These are phyloP conservation scores for Coprinellus aureogranulatus DNA, from an alignment of 768 basidiomycete species.

Conservation along the genomic window DNA sequence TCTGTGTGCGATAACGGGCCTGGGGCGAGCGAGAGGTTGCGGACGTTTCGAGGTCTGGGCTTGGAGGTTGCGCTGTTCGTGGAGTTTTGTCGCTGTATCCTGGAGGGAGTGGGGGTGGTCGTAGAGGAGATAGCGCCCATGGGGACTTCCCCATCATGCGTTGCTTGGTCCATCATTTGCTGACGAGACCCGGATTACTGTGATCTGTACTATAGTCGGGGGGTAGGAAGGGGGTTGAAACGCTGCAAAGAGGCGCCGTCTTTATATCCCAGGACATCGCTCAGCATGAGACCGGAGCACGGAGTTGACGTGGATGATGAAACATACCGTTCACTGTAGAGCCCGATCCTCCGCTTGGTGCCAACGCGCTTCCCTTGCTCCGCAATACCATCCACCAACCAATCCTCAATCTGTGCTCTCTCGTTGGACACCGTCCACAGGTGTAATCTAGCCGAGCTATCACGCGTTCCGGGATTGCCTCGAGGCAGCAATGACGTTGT, in stretches of 20 bases:
- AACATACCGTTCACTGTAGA: too few relatives aligned
- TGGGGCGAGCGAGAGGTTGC: neutral
- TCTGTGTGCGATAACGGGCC: neutral
- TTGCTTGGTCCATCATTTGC: neutral
- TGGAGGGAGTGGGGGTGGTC: neutral
- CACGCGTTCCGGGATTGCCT: too few relatives aligned
- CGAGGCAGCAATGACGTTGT: too few relatives aligned
- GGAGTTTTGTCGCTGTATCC: neutral
- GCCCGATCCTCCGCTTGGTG: too few relatives aligned
- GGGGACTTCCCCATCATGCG: neutral
- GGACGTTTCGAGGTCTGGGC: neutral
- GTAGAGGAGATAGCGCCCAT: neutral
- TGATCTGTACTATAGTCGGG: neutral
- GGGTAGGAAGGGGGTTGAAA: neutral
- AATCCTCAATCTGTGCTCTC: too few relatives aligned
- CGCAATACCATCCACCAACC: too few relatives aligned
- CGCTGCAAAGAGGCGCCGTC: neutral
- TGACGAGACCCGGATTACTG: neutral
- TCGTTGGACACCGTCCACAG: too few relatives aligned
- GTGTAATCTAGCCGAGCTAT: too few relatives aligned
- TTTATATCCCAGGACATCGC: too few relatives aligned
- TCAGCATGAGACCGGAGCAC: too few relatives aligned
- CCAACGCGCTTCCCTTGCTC: too few relatives aligned
- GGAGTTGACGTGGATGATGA: too few relatives aligned
- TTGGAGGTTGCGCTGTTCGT: neutral